Evolutionary conservation across 257 asterid genomes (phyloP).

Genomic region (Fraxinus quadrangulata): DNA sequence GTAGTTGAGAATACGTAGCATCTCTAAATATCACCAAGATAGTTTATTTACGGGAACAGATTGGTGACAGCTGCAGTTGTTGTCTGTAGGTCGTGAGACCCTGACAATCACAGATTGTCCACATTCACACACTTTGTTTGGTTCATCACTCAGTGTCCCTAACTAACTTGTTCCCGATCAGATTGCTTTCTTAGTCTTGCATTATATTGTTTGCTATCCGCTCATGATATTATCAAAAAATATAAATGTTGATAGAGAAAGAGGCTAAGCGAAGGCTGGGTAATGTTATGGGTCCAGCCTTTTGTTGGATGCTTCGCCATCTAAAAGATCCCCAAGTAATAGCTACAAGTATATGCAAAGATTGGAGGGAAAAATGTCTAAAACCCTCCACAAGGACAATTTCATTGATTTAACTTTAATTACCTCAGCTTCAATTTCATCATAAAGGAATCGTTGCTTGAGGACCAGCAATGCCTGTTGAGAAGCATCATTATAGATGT

Average conservation of each 20-base stretch:
- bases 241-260: background rate
- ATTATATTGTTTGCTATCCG: background rate
- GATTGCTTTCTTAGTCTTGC: background rate
- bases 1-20: constrained; percentile 17
- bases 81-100: background rate
- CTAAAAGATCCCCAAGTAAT: constrained; percentile 4
- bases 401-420: constrained; percentile 16
- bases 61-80: background rate
- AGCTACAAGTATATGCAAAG: constrained; percentile 13
- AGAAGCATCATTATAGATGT: constrained; percentile 97
- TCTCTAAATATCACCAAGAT: constrained; percentile 11
- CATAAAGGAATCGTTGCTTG: constrained; percentile 96
- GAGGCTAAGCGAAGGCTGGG: background rate
- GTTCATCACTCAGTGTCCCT: background rate
- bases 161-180: background rate
- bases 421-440: constrained; percentile 99
- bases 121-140: background rate
- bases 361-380: background rate
- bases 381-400: constrained; percentile 15
- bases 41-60: background rate
- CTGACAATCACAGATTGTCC: background rate
- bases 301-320: constrained; percentile 15
- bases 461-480: constrained; percentile 89
- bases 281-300: background rate
- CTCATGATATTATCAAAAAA: background rate